Conservation (phyloP, 1,284 basidiomycete genomes). For the Agaricales sp. region DNA sequence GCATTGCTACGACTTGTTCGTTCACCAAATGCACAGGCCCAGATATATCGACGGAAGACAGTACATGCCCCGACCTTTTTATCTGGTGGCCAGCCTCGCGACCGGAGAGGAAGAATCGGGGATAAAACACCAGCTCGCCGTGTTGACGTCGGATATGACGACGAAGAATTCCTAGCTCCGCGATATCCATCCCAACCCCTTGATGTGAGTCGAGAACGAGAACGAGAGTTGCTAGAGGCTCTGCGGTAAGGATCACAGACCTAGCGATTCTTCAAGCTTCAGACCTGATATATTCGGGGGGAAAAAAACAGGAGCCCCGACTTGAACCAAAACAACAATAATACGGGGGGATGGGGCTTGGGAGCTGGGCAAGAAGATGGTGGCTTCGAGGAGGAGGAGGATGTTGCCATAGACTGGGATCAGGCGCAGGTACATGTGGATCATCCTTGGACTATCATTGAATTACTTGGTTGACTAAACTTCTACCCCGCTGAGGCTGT, state of each 20-base stretch:
- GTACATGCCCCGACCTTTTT: constrained; percentile 55
- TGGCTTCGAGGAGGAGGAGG: constrained; percentile 34
- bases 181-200: constrained; percentile 23
- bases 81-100: constrained; percentile 59
- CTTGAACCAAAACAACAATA: constrained; percentile 21
- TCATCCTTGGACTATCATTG: neutral
- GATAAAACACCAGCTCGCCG: constrained; percentile 28
- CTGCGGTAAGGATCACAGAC: constrained; percentile 27
- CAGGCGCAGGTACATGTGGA: constrained; percentile 42
- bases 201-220: constrained; percentile 34
- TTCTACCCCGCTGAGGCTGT: constrained; percentile 27
- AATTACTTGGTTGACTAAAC: neutral
- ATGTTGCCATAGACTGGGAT: constrained; percentile 48
- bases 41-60: constrained; percentile 21
- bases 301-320: constrained; percentile 45
- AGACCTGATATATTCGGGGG: constrained; percentile 2
- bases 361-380: constrained; percentile 42
- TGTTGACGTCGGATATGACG: constrained; percentile 22
- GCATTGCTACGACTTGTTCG: constrained; percentile 53
- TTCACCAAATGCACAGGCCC: constrained; percentile 22
- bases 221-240: constrained; percentile 48
- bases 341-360: constrained; percentile 56
- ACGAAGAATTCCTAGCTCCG: constrained; percentile 33
- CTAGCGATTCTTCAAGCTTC: constrained; percentile 1
- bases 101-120: constrained; percentile 65